Evolutionary conservation across 2,329 filamentous ascomycete species (phyloP), one percentile per base, ranked within the genome.

Genomic region (Ustulina deusta): DNA sequence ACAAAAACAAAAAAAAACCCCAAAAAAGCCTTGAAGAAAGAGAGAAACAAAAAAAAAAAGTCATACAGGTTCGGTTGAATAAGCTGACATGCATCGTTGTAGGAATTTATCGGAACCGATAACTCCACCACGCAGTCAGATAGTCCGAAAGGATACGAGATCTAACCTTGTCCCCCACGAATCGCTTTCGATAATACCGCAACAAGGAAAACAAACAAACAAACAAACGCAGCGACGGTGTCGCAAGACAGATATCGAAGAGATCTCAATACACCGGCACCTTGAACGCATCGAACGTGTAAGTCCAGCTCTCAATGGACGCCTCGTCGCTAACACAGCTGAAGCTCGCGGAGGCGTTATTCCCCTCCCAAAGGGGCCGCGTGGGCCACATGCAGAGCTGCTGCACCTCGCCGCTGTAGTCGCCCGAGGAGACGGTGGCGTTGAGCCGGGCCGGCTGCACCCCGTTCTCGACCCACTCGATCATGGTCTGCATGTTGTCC

Each of bases 401-500:
- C 71, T 79, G 76, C 0, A 75, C 78, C 73, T 80, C 73, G 40
- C 79, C 78, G 17, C 65, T 61, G 58, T 78, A 71, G 10, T 68
- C 62, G 7, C 78, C 79, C 1, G 73, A 74, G 5, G 73, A 69
- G 11, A 78, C 73, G 10, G 80, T 81, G 11, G 79, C 79, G 69
- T 82, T 82, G n/a, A 83, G 77, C 2, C 74, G 75, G 6, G 58
- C 51, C 0, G 80, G 81, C 66, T 70, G 72, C 27, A 78, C 69
- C 17, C 77, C 90, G 69, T 91, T 92, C 70, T 85, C 86, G 11
- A 93, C 81, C 73, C 84, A 92, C 74, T 92, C 88, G 74, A 93
- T 91, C 20, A 89, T 88, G 2, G 89, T 91, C 2, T 89, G 87
- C 77, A 92, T 88, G 48, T 92, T 89, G 4, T 88, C 88, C 69